A percentile compares a stretch with the other conserved stretches of the same genome.
phyloP scores from a whole-genome alignment of 1,139 yeast species.

The Hyphopichia pseudoburtonii region DNA sequence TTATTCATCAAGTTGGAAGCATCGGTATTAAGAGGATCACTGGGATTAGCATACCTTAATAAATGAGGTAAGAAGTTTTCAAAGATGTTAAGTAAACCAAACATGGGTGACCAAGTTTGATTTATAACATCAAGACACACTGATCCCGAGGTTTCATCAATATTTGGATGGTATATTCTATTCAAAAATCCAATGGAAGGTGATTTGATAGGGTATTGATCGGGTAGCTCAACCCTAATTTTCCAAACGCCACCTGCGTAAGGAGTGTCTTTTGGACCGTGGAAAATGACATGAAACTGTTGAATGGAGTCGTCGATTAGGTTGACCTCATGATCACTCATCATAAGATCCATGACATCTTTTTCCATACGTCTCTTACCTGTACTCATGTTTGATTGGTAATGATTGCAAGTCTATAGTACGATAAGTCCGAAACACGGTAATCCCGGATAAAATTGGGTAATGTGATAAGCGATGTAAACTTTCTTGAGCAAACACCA shows the following conservation, averaged over 20 bases:
- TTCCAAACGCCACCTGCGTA: constrained; percentile 92
- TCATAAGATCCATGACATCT: constrained; percentile 95
- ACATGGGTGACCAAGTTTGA: constrained; percentile 99
- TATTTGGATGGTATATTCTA: constrained; percentile 91
- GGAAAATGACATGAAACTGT: constrained; percentile 82
- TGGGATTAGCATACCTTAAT: constrained; percentile 87
- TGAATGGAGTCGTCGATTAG: constrained; percentile 87
- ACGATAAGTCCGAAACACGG: too few relatives aligned
- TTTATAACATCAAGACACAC: constrained; percentile 96
- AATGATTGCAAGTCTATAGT: too few relatives aligned
- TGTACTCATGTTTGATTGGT: constrained; percentile 51
- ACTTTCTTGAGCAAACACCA: too few relatives aligned
- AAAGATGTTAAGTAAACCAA: constrained; percentile 85
- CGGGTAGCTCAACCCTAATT: constrained; percentile 90
- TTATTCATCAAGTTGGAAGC: constrained; percentile 82
- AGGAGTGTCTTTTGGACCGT: constrained; percentile 87
- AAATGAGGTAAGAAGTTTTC: constrained; percentile 93
- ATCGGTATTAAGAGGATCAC: constrained; percentile 90
- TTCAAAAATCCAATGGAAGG: constrained; percentile 95
- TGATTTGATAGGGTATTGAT: constrained; percentile 91
- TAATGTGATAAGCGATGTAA: too few relatives aligned
- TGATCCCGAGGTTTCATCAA: constrained; percentile 86
- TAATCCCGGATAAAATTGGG: too few relatives aligned
- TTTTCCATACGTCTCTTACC: constrained; percentile 91
- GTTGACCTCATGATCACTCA: constrained; percentile 91